Evolutionary conservation across 2,329 filamentous ascomycete species (phyloP).

Genomic region (Huntiella decipiens): DNA sequence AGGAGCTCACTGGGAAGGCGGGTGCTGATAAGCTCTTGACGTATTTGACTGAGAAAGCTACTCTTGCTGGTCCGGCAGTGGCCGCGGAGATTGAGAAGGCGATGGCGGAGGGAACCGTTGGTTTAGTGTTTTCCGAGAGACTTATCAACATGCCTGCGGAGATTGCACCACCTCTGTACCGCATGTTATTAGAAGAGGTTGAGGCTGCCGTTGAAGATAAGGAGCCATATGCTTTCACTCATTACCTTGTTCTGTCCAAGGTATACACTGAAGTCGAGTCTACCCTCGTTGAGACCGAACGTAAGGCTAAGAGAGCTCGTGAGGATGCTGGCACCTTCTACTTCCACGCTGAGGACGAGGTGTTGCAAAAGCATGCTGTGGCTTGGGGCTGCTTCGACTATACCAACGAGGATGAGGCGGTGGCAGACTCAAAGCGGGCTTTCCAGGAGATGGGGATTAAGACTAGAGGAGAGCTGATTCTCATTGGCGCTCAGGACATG

Average conservation of each 20-base stretch:
- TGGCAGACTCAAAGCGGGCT: slow-evolving; percentile 77
- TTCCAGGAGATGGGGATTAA: slow-evolving; percentile 88
- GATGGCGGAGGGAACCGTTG: slow-evolving; percentile 41
- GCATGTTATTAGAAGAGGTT: slow-evolving; percentile 83
- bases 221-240: slow-evolving; percentile 81
- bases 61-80: slow-evolving; percentile 31
- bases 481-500: slow-evolving; percentile 69
- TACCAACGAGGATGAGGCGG: slow-evolving; percentile 60
- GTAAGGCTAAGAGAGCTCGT: slow-evolving; percentile 37
- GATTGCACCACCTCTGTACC: slow-evolving; percentile 83
- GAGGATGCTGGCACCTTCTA: slow-evolving; percentile 38
- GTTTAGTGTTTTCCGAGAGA: slow-evolving; percentile 76
- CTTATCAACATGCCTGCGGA: slow-evolving; percentile 95
- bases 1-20: slow-evolving; percentile 45
- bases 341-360: slow-evolving; percentile 93
- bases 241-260: slow-evolving; percentile 83
- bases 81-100: slow-evolving; percentile 19
- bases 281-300: slow-evolving; percentile 39
- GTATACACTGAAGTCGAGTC: slow-evolving; percentile 82
- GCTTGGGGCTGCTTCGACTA: slow-evolving; percentile 57
- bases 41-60: slow-evolving; percentile 47
- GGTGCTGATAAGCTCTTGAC: slow-evolving; percentile 45
- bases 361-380: slow-evolving; percentile 56
- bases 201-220: slow-evolving; percentile 72
- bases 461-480: slow-evolving; percentile 64